Conservation (phyloP, 2,329 filamentous ascomycete species). For the Pseudocercospora cruenta region DNA sequence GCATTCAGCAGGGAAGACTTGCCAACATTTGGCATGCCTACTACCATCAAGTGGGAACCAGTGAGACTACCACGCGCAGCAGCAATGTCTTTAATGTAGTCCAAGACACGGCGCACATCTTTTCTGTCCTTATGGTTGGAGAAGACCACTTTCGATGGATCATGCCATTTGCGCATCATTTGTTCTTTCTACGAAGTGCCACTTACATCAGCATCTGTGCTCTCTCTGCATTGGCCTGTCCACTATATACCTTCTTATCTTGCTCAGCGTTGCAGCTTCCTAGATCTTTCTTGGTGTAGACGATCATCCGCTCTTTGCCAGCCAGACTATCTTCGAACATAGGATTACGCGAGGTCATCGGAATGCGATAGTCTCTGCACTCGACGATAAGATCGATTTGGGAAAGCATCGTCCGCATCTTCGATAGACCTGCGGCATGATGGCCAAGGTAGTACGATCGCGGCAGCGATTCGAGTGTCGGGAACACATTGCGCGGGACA, state of each 20-base stretch:
- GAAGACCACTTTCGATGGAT: constrained; percentile 57
- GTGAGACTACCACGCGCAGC: constrained; percentile 64
- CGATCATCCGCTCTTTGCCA: constrained; percentile 73
- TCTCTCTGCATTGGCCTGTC: background rate
- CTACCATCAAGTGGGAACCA: constrained; percentile 81
- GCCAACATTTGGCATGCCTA: constrained; percentile 97
- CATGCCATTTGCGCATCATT: constrained; percentile 58
- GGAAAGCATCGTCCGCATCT: constrained; percentile 80
- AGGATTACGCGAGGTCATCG: constrained; percentile 86
- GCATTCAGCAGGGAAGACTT: constrained; percentile 94
- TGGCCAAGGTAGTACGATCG: constrained; percentile 95
- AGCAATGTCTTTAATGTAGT: constrained; percentile 57
- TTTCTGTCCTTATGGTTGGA: constrained; percentile 50
- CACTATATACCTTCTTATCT: constrained; percentile 35
- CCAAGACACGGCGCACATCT: constrained; percentile 53
- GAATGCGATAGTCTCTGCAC: constrained; percentile 90
- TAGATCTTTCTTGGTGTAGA: constrained; percentile 90
- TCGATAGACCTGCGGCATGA: constrained; percentile 77
- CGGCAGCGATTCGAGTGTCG: constrained; percentile 72
- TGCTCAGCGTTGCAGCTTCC: constrained; percentile 50
- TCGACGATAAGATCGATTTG: constrained; percentile 88
- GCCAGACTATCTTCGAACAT: constrained; percentile 79
- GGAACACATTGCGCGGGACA: constrained; percentile 73
- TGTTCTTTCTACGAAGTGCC: constrained; percentile 45
- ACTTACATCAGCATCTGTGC: constrained; percentile 23